phyloP scores from a whole-genome alignment of 164 flowering plant genomes.

The Akebia trifoliata region DNA sequence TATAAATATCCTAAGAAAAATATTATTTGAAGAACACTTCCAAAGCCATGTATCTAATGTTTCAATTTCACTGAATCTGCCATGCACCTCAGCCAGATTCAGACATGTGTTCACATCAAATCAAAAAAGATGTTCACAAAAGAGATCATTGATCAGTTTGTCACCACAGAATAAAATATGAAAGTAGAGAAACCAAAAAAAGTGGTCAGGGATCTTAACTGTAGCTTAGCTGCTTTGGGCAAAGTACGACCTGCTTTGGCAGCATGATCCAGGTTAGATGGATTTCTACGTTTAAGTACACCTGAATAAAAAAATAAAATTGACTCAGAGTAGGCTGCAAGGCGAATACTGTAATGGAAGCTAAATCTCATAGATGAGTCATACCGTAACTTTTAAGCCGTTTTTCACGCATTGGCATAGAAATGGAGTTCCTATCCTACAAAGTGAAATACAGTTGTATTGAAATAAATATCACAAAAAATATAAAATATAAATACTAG shows the following conservation, averaged over 20 bases:
- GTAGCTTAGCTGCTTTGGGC: constrained; percentile 50
- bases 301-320: constrained; percentile 32
- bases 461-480: background rate
- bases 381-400: constrained; percentile 70
- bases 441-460: constrained; percentile 1
- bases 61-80: too few relatives aligned
- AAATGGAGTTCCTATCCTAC: constrained; percentile 55
- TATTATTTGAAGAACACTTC: too few relatives aligned
- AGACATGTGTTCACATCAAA: too few relatives aligned
- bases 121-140: too few relatives aligned
- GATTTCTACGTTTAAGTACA: constrained; percentile 62
- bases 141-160: too few relatives aligned
- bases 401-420: constrained; percentile 69
- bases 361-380: background rate
- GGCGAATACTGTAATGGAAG: background rate
- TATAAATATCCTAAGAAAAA: too few relatives aligned
- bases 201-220: constrained; percentile 40
- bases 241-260: constrained; percentile 48
- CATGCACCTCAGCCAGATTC: too few relatives aligned
- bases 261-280: constrained; percentile 43
- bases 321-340: background rate
- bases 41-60: too few relatives aligned
- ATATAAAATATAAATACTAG: background rate
- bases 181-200: background rate
- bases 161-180: too few relatives aligned